Evolutionary conservation across 164 flowering plant genomes (phyloP).

Genomic region (Liriodendron chinense): DNA sequence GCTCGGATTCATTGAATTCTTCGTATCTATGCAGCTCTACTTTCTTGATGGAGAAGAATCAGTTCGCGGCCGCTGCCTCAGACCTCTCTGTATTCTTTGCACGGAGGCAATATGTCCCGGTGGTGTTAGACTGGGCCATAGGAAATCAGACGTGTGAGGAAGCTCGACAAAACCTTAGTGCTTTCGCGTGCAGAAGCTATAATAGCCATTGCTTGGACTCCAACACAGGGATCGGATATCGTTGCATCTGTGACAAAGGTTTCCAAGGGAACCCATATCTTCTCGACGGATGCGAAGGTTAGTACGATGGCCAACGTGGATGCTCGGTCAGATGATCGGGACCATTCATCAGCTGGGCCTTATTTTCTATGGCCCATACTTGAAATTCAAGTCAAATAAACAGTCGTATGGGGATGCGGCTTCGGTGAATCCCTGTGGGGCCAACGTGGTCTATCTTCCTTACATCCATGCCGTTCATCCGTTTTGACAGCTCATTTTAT

Average conservation of each 20-base stretch:
- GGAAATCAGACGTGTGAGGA: background rate
- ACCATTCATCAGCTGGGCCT: background rate
- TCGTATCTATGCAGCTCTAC: background rate
- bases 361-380: background rate
- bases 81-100: background rate
- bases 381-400: background rate
- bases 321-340: background rate
- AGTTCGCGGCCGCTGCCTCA: background rate
- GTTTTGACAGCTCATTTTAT: background rate
- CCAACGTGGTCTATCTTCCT: background rate
- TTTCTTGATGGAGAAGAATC: background rate
- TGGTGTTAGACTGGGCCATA: conserved; percentile 1
- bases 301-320: no score
- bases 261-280: conserved; percentile 13
- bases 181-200: background rate
- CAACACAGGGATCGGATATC: conserved; percentile 6
- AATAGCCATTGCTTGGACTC: conserved; percentile 5
- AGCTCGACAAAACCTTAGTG: background rate
- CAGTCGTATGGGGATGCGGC: background rate
- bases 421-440: background rate
- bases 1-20: background rate
- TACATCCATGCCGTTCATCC: background rate
- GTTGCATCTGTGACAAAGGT: conserved; percentile 2
- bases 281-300: conserved; percentile 12
- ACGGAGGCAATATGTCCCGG: no score